Base-by-base conservation (phyloP, 2,329 filamentous ascomycete species). In the Dactylella cylindrospora region DNA sequence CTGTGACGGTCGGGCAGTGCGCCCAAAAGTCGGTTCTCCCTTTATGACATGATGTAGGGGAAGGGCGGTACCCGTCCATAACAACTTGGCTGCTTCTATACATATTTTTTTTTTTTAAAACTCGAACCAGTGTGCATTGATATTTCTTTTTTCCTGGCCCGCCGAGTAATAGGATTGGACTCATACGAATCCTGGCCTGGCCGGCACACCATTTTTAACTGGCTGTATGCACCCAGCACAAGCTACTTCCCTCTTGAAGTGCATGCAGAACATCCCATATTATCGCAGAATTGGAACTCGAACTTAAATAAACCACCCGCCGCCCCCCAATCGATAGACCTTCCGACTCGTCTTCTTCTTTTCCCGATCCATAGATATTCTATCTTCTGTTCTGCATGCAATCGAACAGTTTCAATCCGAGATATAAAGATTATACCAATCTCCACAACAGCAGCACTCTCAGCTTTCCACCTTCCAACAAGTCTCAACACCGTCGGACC, bases 11-110 rank as follows among this genome's bases (percentile, higher is more conserved):
- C 52, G 52, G 52, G 52, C 52, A 50, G 44, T 57, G 52, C 44
- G 43, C 45, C 38, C 36, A 53, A 36, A 46, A 54, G 50, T 54
- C 22, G 50, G 46, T 46, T 54, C 13, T 29, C 39, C 39, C n/a
- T n/a, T n/a, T n/a, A n/a, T n/a, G n/a, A n/a, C n/a, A n/a, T n/a
- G n/a, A n/a, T n/a, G n/a, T n/a, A n/a, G n/a, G n/a, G n/a, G 13
- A n/a, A 35, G 32, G 32, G 32, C n/a, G 17, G n/a, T n/a, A 35
- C 5, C 5, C 17, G 17, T 5, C n/a, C n/a, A n/a, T n/a, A 35
- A 15, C n/a, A 26, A 32, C 40, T 44, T 26, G n/a, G n/a, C n/a
- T n/a, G n/a, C n/a, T n/a, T n/a, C n/a, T n/a, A n/a, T n/a, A n/a
- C n/a, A n/a, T n/a, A n/a, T n/a, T n/a, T n/a, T n/a, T n/a, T n/a